Base-by-base conservation (phyloP, 106 monocot species). In the Posidonia australis region DNA sequence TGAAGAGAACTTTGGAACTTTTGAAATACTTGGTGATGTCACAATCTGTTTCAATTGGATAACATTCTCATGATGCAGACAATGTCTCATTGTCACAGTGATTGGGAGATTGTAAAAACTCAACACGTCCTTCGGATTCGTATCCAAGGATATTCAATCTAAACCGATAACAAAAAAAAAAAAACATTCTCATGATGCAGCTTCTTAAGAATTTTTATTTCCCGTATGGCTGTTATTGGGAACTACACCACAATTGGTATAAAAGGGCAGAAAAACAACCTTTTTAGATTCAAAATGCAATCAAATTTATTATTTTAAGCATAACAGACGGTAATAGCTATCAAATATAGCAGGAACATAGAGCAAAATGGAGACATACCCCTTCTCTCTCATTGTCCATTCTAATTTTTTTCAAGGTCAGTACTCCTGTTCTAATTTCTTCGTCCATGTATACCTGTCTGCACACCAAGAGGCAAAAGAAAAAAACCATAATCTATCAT, bases 321-420 rank as follows among this genome's bases (percentile, higher is more conserved):
- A 42, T 19, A n/a, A 2, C 48, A 4, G n/a, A n/a, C n/a, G n/a
- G n/a, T n/a, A n/a, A n/a, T n/a, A n/a, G 48, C 13, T 49, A 49
- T 49, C 13, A 49, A 49, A 11, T 49, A 17, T 49, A n/a, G 48
- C 11, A 55, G 5, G 0, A 30, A 5, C 17, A 13, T 30, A 11
- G n/a, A 54, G 25, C 20, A 23, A 51, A 57, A 36, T 25, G 55
- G 31, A 51, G 51, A 47, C 11, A 58, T 66, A 98, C 96, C 80
- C 96, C 90, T 81, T 90, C 90, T 74, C 87, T 84, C 54, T 98
- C 90, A 74, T 91, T 91, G 49, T 98, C 87, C 96, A 98, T 98
- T 72, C 87, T 80, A 55, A 98, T 98, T 51, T 91, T 98, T 59
- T 98, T 98, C 62, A 98, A 59, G 3, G 96, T 90, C 21, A 98